phyloP scores from a whole-genome alignment of 106 monocot species.

The Chionographis japonica region DNA sequence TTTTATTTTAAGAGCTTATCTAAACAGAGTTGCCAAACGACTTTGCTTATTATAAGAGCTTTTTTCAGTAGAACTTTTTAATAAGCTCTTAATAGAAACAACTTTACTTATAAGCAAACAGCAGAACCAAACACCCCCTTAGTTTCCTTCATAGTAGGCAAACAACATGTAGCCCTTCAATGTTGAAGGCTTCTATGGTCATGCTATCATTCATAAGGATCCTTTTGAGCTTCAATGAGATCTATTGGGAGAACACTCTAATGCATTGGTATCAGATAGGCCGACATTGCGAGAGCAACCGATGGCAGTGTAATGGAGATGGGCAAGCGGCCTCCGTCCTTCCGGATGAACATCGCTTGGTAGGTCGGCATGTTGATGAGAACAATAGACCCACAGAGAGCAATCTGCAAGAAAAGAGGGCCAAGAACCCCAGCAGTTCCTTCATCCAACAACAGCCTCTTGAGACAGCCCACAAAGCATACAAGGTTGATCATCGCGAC shows the following conservation, averaged over 20 bases:
- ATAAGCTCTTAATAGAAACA: too few species aligned
- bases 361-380: constrained; percentile 50
- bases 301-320: constrained; percentile 28
- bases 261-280: not conserved
- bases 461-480: constrained; percentile 30
- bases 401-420: constrained; percentile 35
- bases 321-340: constrained; percentile 48
- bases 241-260: not conserved
- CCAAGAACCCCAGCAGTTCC: not conserved
- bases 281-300: constrained; percentile 21
- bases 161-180: too few species aligned
- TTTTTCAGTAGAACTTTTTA: too few species aligned
- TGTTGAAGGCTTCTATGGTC: too few species aligned
- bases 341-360: constrained; percentile 53
- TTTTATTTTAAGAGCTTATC: too few species aligned
- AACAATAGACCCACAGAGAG: constrained; percentile 34
- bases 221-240: too few species aligned
- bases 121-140: too few species aligned
- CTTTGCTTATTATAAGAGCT: too few species aligned
- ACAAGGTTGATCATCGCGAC: constrained; percentile 48
- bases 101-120: too few species aligned
- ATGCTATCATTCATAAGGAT: too few species aligned
- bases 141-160: too few species aligned
- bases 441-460: constrained; percentile 11
- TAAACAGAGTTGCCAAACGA: too few species aligned